Percentiles rank a stretch among this genome's conserved stretches.
Conservation (phyloP, 2,329 filamentous ascomycete species). For the Cryphonectria radicalis region DNA sequence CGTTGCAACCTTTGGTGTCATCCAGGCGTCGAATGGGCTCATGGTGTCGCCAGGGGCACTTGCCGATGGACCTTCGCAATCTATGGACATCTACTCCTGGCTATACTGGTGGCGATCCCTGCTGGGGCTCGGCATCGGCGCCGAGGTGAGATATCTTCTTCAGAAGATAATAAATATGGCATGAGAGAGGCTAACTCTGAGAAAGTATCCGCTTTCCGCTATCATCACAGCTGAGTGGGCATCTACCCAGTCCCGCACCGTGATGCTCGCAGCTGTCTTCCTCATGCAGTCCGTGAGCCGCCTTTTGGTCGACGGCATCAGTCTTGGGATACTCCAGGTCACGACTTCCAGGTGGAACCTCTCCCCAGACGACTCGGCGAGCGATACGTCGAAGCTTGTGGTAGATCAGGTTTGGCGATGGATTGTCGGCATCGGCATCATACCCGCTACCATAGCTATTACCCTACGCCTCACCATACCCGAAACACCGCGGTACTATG, state of each 20-base stretch:
- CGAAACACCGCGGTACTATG: conserved; percentile 48
- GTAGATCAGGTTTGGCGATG: conserved; percentile 55
- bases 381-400: conserved; percentile 31
- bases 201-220: conserved; percentile 37
- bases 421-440: conserved; percentile 52
- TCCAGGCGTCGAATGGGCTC: conserved; percentile 27
- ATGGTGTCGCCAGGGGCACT: not conserved
- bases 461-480: conserved; percentile 55
- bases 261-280: conserved; percentile 37
- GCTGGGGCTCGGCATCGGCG: conserved; percentile 37
- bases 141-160: conserved; percentile 33
- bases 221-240: conserved; percentile 38
- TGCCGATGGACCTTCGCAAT: conserved; percentile 12
- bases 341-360: conserved; percentile 16
- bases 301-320: conserved; percentile 30
- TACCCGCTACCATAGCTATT: conserved; percentile 52
- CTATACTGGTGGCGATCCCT: conserved; percentile 34
- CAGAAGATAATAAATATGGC: not conserved
- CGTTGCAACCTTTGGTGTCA: conserved; percentile 27
- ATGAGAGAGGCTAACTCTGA: not conserved
- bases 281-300: conserved; percentile 35
- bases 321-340: conserved; percentile 26
- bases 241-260: conserved; percentile 35
- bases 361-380: conserved; percentile 14
- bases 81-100: conserved; percentile 36